These are phyloP conservation scores for Rhynchospora tenuis DNA, from an alignment of 176 grass and related monocot species.

Conservation along the genomic window DNA sequence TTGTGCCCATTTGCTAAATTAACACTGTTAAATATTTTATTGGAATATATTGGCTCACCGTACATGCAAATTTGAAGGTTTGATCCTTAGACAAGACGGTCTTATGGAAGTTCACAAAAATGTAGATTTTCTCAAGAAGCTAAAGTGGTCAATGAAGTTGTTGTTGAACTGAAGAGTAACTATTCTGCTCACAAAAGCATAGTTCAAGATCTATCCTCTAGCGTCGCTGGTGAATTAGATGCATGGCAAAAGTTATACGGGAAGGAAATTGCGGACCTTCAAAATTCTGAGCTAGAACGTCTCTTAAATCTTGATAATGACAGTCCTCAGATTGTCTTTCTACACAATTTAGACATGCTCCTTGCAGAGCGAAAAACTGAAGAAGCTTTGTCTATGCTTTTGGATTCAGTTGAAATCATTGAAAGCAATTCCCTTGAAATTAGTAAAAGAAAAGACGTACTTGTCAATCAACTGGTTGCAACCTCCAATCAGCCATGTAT, in stretches of 20 bases:
- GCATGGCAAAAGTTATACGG: background rate
- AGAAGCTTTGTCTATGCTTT: constrained; percentile 22
- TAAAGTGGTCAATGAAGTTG: background rate
- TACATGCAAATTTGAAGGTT: background rate
- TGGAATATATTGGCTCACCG: background rate
- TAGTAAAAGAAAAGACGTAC: constrained; percentile 18
- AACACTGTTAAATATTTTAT: background rate
- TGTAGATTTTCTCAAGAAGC: constrained; percentile 19
- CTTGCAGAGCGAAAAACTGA: constrained; percentile 6
- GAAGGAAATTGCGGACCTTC: background rate
- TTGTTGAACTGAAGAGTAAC: constrained; percentile 11
- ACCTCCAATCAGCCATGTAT: background rate
- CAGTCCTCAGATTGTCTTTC: background rate
- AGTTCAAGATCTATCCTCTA: background rate
- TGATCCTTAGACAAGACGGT: background rate
- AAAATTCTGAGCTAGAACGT: constrained; percentile 9
- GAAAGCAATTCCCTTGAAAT: constrained; percentile 8
- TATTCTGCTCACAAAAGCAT: constrained; percentile 1
- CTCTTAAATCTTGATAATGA: background rate
- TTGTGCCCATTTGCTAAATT: background rate
- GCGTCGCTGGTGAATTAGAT: background rate
- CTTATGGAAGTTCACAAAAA: background rate
- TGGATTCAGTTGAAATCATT: background rate
- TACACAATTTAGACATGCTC: constrained; percentile 23
- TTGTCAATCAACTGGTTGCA: background rate